These are phyloP conservation scores for Neurospora intermedia DNA, from an alignment of 495 filamentous ascomycete species.

Conservation along the genomic window DNA sequence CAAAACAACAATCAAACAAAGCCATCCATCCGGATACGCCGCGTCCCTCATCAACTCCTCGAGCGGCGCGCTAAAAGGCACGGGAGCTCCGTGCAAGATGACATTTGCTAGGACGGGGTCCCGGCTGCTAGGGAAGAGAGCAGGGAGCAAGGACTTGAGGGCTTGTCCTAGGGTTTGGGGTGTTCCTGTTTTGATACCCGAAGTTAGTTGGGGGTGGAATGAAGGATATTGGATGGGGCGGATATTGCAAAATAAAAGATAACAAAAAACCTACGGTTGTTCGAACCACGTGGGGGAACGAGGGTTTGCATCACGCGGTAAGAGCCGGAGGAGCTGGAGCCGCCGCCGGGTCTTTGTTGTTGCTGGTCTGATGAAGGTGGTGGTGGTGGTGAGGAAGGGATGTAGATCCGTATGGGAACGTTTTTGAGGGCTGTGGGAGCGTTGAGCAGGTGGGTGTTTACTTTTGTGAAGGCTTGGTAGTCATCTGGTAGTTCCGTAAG, in stretches of 20 bases:
- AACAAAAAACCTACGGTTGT: slow-evolving; percentile 18
- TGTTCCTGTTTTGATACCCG: slow-evolving; percentile 19
- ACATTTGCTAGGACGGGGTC: slow-evolving; percentile 85
- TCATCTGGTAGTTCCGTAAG: slow-evolving; percentile 44
- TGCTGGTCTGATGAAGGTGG: slow-evolving; percentile 24
- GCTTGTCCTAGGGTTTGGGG: slow-evolving; percentile 72
- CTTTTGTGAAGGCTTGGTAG: slow-evolving; percentile 55
- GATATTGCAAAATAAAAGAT: neutral
- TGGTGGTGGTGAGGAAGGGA: slow-evolving; percentile 60
- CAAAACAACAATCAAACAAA: slow-evolving; percentile 80
- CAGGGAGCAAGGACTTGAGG: slow-evolving; percentile 65
- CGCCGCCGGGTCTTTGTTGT: slow-evolving; percentile 18
- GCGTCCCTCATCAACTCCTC: slow-evolving; percentile 75
- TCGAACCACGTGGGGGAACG: slow-evolving; percentile 37
- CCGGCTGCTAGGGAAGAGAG: slow-evolving; percentile 76
- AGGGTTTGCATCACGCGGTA: slow-evolving; percentile 63
- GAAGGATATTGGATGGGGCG: neutral
- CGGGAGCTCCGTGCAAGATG: slow-evolving; percentile 74
- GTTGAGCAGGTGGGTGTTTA: slow-evolving; percentile 71
- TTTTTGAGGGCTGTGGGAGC: slow-evolving; percentile 63
- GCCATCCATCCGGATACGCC: slow-evolving; percentile 86
- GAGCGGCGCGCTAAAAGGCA: slow-evolving; percentile 73
- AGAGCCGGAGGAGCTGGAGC: slow-evolving; percentile 34
- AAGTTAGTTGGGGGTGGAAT: neutral
- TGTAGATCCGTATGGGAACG: slow-evolving; percentile 78